Base-by-base conservation (phyloP, 495 filamentous ascomycete genomes). In the Penicillium bovifimosum region DNA sequence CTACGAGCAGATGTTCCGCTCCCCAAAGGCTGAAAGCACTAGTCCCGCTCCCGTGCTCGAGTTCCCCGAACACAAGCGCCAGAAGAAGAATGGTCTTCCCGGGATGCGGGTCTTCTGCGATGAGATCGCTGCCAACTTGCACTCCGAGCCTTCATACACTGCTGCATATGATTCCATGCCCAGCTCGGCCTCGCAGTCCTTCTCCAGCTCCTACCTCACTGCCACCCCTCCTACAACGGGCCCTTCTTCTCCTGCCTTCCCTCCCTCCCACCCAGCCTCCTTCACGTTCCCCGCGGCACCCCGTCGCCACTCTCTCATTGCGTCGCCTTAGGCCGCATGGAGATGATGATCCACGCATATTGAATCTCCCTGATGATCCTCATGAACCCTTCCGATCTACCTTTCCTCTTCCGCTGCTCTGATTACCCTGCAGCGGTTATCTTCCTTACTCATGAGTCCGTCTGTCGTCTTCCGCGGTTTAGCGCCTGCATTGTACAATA, bases 1-100 rank as follows among this genome's bases (percentile, higher is more conserved):
- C 10, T 73, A 70, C 54, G 70, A 71, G 50, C 66, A 69, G 47
- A 71, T 75, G 63, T 69, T 73, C 55, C 70, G 69, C 16, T 66
- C 68, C 2, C 66, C 70, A 20, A 72, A 73, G 61, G 31, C 59
- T n/a, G 71, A 75, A 46, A 56, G 41, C 35, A 56, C 52, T 13
- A 70, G 60, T 31, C 67, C 67, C 6, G 59, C 59, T 14, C 41
- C 68, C 6, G 42, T 73, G 2, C 46, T 64, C 17, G 59, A 61
- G 4, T 58, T 68, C 14, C 61, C 65, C 5, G 69, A 72, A 14
- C 50, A 60, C 57, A 58, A 69, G 29, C 63, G 63, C 50, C 63
- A 61, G 48, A 69, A 69, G 40, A 69, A 64, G 35, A 59, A 58
- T 24, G 67, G 65, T 29, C 56, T 76, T 0, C 73, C 72, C 1